Percentiles rank a stretch among this genome's conserved stretches.
Evolutionary conservation across 768 basidiomycete species (phyloP).

Genomic region (Hygrocybe punicea): DNA sequence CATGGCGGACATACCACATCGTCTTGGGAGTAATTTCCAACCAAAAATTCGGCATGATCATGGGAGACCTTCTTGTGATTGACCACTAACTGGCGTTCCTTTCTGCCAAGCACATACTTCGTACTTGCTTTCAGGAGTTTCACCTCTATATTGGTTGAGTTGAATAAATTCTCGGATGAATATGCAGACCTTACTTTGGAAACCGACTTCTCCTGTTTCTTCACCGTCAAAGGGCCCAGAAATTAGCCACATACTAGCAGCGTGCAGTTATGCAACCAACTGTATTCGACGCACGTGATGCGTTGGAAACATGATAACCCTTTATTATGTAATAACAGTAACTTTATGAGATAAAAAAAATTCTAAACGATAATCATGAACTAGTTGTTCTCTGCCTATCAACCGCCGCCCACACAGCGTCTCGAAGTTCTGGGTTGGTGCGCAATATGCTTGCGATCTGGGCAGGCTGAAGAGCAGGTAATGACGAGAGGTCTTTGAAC

Average conservation of each 20-base stretch:
- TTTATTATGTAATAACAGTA: neutral
- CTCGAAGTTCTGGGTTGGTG: slow-evolving; percentile 39
- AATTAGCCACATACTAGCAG: slow-evolving; percentile 60
- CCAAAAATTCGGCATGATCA: slow-evolving; percentile 55
- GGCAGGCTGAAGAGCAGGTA: slow-evolving; percentile 35
- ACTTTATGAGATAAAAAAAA: neutral
- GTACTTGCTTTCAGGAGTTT: slow-evolving; percentile 64
- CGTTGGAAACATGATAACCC: no score
- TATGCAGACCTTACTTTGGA: slow-evolving; percentile 37
- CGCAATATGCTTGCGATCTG: slow-evolving; percentile 39
- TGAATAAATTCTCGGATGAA: neutral
- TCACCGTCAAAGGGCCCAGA: slow-evolving; percentile 54
- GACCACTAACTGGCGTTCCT: slow-evolving; percentile 48
- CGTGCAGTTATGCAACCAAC: no score
- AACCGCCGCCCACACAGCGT: slow-evolving; percentile 37
- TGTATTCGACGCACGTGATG: no score
- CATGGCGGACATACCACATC: slow-evolving; percentile 49
- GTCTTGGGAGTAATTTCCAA: slow-evolving; percentile 49
- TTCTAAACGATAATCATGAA: no score
- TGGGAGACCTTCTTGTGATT: slow-evolving; percentile 64
- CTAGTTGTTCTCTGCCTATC: slow-evolving; percentile 18
- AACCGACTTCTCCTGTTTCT: slow-evolving; percentile 29
- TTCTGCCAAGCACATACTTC: slow-evolving; percentile 56
- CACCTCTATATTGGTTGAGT: slow-evolving; percentile 20
- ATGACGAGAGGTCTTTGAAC: slow-evolving; percentile 25